Evolutionary conservation across 176 grass and related monocot genomes (phyloP).

Genomic region (Triticum timopheevii): DNA sequence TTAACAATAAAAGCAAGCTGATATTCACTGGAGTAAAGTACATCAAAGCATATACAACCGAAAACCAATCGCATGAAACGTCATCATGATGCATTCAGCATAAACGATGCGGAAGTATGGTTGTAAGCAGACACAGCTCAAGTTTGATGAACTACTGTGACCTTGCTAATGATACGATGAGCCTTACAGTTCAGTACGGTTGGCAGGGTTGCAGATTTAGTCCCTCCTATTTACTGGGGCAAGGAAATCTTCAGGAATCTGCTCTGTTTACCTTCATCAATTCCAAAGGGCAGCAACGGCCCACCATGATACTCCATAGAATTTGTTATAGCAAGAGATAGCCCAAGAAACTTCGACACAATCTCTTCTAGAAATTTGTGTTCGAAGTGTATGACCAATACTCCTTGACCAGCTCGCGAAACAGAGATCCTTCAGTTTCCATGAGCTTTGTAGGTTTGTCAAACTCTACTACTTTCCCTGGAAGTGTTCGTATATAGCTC

Average conservation of each 20-base stretch:
- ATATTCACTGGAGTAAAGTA: too few species aligned
- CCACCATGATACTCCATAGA: background rate
- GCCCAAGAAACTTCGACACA: background rate
- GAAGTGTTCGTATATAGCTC: background rate
- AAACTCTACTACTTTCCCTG: slow-evolving; percentile 65
- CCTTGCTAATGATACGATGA: too few species aligned
- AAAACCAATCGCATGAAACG: too few species aligned
- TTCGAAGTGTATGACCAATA: slow-evolving; percentile 71
- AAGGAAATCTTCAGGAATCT: background rate
- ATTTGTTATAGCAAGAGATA: background rate
- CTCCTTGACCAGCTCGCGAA: slow-evolving; percentile 57
- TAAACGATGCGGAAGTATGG: too few species aligned
- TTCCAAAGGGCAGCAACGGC: background rate
- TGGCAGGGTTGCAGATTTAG: background rate
- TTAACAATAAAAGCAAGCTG: too few species aligned
- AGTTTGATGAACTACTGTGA: too few species aligned
- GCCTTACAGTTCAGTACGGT: background rate
- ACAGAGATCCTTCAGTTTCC: slow-evolving; percentile 73
- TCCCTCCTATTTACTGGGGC: background rate
- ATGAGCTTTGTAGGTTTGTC: slow-evolving; percentile 74
- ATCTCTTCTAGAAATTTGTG: slow-evolving; percentile 18
- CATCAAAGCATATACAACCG: too few species aligned
- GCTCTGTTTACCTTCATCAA: background rate
- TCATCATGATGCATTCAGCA: too few species aligned
- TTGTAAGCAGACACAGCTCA: too few species aligned